These are phyloP conservation scores for button mushroom (Agaricus bisporus) DNA, from an alignment of 768 basidiomycete species.

Conservation along the genomic window DNA sequence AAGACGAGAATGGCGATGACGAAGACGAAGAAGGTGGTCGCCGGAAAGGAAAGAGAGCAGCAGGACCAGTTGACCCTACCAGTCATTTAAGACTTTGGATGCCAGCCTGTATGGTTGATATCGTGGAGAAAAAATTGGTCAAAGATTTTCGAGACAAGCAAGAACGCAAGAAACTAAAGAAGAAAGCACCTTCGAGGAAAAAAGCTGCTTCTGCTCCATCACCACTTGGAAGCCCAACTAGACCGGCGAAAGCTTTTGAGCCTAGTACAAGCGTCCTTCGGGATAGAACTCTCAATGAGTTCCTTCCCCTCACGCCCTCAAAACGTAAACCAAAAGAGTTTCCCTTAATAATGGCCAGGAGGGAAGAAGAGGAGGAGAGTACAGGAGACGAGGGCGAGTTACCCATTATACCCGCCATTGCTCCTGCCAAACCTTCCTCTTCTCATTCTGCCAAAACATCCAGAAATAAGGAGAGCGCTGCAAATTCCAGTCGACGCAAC, in stretches of 20 bases:
- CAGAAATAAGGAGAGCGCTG: background rate
- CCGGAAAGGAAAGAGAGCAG: conserved; percentile 26
- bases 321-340: background rate
- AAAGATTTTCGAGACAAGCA: conserved; percentile 48
- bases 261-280: background rate
- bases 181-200: conserved; percentile 30
- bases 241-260: background rate
- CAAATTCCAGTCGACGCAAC: background rate
- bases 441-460: background rate
- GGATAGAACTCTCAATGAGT: background rate
- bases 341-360: background rate
- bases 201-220: background rate
- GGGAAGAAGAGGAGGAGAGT: conserved; percentile 1
- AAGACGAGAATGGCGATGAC: conserved; percentile 24
- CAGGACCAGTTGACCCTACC: conserved; percentile 42
- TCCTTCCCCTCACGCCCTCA: background rate
- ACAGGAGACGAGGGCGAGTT: conserved; percentile 3
- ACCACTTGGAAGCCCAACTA: background rate
- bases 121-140: conserved; percentile 63
- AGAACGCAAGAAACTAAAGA: conserved; percentile 44
- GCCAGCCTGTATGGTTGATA: conserved; percentile 69
- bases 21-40: conserved; percentile 40
- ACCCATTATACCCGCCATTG: background rate
- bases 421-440: background rate
- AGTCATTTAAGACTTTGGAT: conserved; percentile 70